These are phyloP conservation scores for Lophium mytilinum DNA, from an alignment of 495 filamentous ascomycete species.

Conservation along the genomic window DNA sequence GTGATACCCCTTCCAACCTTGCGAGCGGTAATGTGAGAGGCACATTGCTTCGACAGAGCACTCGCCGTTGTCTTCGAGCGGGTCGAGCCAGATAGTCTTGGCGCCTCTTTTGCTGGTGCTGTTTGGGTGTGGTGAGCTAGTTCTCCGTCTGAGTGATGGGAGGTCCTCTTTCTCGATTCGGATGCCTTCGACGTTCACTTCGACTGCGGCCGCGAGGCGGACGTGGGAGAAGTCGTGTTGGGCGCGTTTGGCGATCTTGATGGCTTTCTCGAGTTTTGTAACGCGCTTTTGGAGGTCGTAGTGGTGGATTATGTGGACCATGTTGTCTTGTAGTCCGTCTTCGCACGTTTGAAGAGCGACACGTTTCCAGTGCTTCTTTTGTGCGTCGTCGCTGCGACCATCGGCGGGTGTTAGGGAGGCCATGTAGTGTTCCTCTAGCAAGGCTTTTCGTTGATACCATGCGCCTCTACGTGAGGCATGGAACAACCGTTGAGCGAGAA, in stretches of 20 bases:
- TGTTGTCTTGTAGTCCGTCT: conserved; percentile 71
- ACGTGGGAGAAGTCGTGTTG: conserved; percentile 93
- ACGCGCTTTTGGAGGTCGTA: conserved; percentile 92
- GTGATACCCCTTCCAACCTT: conserved; percentile 93
- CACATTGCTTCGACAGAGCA: conserved; percentile 91
- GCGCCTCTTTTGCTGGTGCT: conserved; percentile 39
- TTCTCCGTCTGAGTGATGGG: background rate
- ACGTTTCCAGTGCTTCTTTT: conserved; percentile 78
- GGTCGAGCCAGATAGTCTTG: conserved; percentile 83
- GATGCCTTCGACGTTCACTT: conserved; percentile 67
- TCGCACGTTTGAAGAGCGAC: conserved; percentile 79
- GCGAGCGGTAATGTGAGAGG: conserved; percentile 68
- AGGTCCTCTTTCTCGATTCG: conserved; percentile 52
- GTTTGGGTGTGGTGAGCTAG: conserved; percentile 19
- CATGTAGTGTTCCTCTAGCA: conserved; percentile 96
- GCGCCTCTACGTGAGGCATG: conserved; percentile 76
- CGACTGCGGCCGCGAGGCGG: conserved; percentile 61
- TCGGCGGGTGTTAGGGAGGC: conserved; percentile 46
- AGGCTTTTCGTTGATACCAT: conserved; percentile 94
- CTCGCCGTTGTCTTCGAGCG: conserved; percentile 52
- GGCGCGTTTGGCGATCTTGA: conserved; percentile 75
- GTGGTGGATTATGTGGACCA: conserved; percentile 86
- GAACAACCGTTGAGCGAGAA: conserved; percentile 76
- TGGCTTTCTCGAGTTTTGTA: conserved; percentile 73
- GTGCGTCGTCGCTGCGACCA: conserved; percentile 48